Base-by-base conservation (phyloP, 306 rosid species). In the Dryas alaskensis region DNA sequence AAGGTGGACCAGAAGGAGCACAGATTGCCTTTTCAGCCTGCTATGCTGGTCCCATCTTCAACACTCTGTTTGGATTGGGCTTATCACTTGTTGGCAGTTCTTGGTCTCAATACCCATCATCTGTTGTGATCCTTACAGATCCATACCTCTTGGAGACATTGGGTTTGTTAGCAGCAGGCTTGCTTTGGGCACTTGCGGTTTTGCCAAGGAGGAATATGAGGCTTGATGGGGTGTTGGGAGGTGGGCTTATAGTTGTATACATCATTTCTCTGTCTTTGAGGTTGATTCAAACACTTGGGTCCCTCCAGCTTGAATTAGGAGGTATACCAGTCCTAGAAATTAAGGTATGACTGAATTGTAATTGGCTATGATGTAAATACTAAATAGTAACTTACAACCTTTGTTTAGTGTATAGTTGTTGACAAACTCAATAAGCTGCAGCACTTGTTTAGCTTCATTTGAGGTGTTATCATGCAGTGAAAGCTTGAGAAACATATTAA, bases 31-130 rank as follows among this genome's bases (percentile, higher is more conserved):
- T 92, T 5, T 80, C 98, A 8, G 98, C 92, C 5, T 92, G 97
- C 55, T 90, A 83, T 65, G 98, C 97, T 1, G 98, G 98, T 4
- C 98, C 98, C 10, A 80, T 92, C 76, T 92, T 92, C 77, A 92
- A 86, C 49, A 81, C 70, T 0, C 60, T 92, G 74, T 87, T 92
- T 73, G 98, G 98, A 4, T 83, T 92, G 59, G 98, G 98, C 0
- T 22, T 89, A 67, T 89, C 97, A 0, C 81, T 92, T 9, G 80
- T 86, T 10, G 69, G 85, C 6, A 79, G 87, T 12, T 75, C 89
- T 1, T 87, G 92, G 92, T 76, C 83, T 44, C 72, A 68, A 2
- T 68, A 86, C 51, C 98, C 98, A 2, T 13, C 79, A 1, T 48
- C 83, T 37, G 78, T 80, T 60, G 79, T 71, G 48, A 77, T 87